Conservation (phyloP, 140 eudicot genomes). For the Cichorium intybus region DNA sequence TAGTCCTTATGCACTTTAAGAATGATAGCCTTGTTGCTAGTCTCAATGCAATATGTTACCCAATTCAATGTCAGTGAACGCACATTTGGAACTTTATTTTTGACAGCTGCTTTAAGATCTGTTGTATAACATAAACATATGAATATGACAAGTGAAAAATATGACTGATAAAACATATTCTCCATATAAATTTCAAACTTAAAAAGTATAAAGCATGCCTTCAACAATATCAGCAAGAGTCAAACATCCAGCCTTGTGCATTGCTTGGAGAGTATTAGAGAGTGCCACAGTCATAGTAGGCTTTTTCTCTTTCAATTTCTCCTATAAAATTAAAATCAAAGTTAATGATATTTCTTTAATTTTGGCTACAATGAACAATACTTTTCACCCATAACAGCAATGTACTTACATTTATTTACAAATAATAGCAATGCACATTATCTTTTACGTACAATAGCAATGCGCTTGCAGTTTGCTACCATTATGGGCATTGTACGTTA, state of each 20-base stretch:
- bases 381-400: not conserved
- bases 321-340: constrained; percentile 38
- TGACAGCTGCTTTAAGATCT: constrained; percentile 89
- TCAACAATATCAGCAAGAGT: constrained; percentile 84
- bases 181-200: not conserved
- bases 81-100: constrained; percentile 95
- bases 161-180: not conserved
- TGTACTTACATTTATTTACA: too few relatives aligned
- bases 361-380: not conserved
- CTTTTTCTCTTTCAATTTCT: constrained; percentile 97
- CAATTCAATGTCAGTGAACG: constrained; percentile 90
- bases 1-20: constrained; percentile 95
- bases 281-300: constrained; percentile 87
- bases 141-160: not conserved
- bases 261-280: constrained; percentile 85
- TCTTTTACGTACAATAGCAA: too few relatives aligned
- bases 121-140: constrained; percentile 24
- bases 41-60: constrained; percentile 90
- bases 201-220: constrained; percentile 40
- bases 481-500: too few relatives aligned
- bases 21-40: constrained; percentile 83
- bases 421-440: too few relatives aligned
- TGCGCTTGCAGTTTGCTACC: too few relatives aligned
- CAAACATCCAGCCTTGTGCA: constrained; percentile 91
- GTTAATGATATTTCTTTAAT: not conserved